These are phyloP conservation scores for Ceratopteris richardii DNA, from an alignment of 75 land plant species.

Conservation along the genomic window DNA sequence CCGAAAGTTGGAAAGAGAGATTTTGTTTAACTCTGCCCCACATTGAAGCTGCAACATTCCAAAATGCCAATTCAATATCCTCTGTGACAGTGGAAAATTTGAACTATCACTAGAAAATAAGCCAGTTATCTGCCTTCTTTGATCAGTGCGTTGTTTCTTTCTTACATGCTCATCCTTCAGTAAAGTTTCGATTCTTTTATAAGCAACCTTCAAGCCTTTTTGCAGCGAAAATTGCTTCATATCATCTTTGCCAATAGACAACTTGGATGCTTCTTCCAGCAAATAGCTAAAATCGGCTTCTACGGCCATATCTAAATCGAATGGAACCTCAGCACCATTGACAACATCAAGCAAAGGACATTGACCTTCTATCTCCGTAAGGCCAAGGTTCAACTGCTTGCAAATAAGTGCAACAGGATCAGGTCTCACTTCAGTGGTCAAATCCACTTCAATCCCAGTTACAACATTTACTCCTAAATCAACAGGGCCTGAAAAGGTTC, in stretches of 20 bases:
- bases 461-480: slow-evolving; percentile 98
- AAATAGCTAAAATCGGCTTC: slow-evolving; percentile 83
- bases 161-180: background rate
- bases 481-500: slow-evolving; percentile 91
- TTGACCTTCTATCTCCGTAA: slow-evolving; percentile 76
- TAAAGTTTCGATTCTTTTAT: slow-evolving; percentile 38
- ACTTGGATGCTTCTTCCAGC: slow-evolving; percentile 71
- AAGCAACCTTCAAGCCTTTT: slow-evolving; percentile 78
- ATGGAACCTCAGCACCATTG: slow-evolving; percentile 73
- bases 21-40: slow-evolving; percentile 74
- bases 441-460: slow-evolving; percentile 95
- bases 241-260: slow-evolving; percentile 50
- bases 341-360: slow-evolving; percentile 91
- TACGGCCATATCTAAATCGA: slow-evolving; percentile 71
- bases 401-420: slow-evolving; percentile 92
- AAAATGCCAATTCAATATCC: slow-evolving; percentile 98
- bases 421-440: slow-evolving; percentile 77
- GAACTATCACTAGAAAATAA: background rate
- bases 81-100: slow-evolving; percentile 51
- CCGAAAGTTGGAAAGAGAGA: slow-evolving; percentile 85
- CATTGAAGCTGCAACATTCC: slow-evolving; percentile 91
- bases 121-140: background rate
- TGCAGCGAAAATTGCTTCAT: slow-evolving; percentile 83
- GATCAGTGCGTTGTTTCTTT: background rate
- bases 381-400: slow-evolving; percentile 78